Conservation (phyloP, 192 early-diverging fungal genomes). For the Coemansia aciculifera region DNA sequence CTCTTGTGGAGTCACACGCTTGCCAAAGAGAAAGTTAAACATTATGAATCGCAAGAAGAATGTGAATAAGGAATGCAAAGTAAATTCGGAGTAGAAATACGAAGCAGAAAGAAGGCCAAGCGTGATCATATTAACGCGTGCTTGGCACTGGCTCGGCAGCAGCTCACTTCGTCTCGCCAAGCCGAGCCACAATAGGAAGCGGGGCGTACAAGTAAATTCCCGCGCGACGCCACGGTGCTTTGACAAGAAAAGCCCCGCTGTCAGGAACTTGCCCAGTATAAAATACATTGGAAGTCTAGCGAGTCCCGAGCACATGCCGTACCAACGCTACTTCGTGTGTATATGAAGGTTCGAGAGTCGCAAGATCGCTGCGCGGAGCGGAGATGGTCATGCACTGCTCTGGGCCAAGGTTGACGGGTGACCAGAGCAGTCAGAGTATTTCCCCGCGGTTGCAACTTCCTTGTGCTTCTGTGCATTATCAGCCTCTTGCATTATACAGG, state of each 20-base stretch:
- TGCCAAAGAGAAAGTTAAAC: constrained; percentile 73
- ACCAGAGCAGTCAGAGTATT: neutral
- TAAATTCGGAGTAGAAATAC: neutral
- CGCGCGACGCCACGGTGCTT: neutral
- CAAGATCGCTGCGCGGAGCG: constrained; percentile 1
- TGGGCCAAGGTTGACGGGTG: no score
- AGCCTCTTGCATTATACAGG: neutral
- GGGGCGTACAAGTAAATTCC: neutral
- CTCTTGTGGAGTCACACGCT: constrained; percentile 84
- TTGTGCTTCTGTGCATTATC: neutral
- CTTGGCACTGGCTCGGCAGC: neutral
- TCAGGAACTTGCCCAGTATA: neutral
- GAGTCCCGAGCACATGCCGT: neutral
- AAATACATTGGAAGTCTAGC: neutral
- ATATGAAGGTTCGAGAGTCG: neutral
- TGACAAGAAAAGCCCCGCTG: constrained; percentile 1
- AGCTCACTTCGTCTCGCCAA: neutral
- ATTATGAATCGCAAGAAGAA: constrained; percentile 12
- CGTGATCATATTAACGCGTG: neutral
- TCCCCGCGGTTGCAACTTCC: neutral
- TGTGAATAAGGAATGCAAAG: neutral
- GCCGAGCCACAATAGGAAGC: neutral
- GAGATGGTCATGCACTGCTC: neutral
- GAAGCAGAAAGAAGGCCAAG: neutral
- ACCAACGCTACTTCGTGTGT: neutral